Evolutionary conservation across 306 rosid species (phyloP).

Genomic region (Cucurbita maxima): DNA sequence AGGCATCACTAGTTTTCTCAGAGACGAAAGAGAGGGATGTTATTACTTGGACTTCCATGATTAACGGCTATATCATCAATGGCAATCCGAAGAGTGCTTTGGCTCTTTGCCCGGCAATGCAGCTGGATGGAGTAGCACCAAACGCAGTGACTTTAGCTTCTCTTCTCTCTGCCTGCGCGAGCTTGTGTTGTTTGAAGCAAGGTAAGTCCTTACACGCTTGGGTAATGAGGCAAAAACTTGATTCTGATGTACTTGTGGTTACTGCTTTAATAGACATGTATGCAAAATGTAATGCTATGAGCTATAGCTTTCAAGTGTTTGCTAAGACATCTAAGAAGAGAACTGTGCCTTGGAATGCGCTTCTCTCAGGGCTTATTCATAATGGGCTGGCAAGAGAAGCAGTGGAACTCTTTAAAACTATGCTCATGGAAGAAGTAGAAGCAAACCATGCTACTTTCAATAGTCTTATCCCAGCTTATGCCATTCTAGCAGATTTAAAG

Average conservation of each 20-base stretch:
- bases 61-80: constrained; percentile 53
- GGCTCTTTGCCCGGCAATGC: constrained; percentile 49
- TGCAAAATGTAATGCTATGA: constrained; percentile 20
- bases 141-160: constrained; percentile 51
- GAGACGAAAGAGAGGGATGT: constrained; percentile 48
- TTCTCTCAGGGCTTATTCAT: constrained; percentile 49
- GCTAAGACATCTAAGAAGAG: constrained; percentile 39
- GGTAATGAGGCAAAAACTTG: constrained; percentile 54
- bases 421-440: constrained; percentile 40
- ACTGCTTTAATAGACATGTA: constrained; percentile 79
- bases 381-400: constrained; percentile 55
- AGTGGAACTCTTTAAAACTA: constrained; percentile 42
- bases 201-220: constrained; percentile 67
- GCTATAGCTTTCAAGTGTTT: constrained; percentile 39
- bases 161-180: constrained; percentile 57
- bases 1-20: constrained; percentile 30
- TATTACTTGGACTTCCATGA: constrained; percentile 78
- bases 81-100: constrained; percentile 52
- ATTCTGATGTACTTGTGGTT: constrained; percentile 56
- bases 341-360: constrained; percentile 72
- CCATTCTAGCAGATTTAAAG: constrained; percentile 51
- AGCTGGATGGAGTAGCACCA: constrained; percentile 45
- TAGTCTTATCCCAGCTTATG: constrained; percentile 69
- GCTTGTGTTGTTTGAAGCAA: constrained; percentile 25
- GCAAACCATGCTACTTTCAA: constrained; percentile 50